Evolutionary conservation across 2,329 filamentous ascomycete genomes (phyloP), one percentile per base, ranked within the genome.

Genomic region (Aureobasidium zeae): DNA sequence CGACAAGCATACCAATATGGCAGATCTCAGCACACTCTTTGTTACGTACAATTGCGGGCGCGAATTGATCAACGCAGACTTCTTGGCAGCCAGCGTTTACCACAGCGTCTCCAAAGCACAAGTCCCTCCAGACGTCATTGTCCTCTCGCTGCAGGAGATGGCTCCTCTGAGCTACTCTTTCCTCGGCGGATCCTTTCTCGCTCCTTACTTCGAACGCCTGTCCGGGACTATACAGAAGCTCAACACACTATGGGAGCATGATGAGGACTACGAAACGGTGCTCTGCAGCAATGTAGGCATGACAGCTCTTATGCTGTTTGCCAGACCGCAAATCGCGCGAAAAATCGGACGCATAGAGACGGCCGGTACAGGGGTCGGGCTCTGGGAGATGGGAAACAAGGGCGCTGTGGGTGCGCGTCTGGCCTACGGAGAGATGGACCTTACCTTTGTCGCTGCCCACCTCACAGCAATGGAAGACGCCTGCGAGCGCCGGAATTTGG

Each of bases 341-440:
- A 69, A 73, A 17, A 68, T 95, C 39, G 66, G 68, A 42, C 69
- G 75, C 55, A 67, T 91, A n/a, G 75, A 86, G 51, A 79, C 77
- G n/a, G 86, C 83, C 2, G 84, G 83, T 42, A 81, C 87, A 2
- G 88, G 91, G 0, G 83, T 95, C 36, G 91, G 91, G 0, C 63
- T 87, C 1, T 81, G 79, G 46, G 82, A 89, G 37, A 91, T 94
- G 82, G 91, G 87, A 12, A 95, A 95, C 63, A 98, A 98, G 64
- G 91, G 89, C 21, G 89, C 87, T 3, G 83, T 94, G 1, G 91
- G 83, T 0, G 71, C 89, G 48, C 73, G 87, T 24, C 63, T 91
- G 31, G 71, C 77, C 11, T 81, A 85, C 54, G 60, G 66, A 3
- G 57, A 55, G 4, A 74, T 81, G 19, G 76, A 84, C 54, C 62